Conservation (phyloP, 2,329 filamentous ascomycete species). For the Penicillium sp. region DNA sequence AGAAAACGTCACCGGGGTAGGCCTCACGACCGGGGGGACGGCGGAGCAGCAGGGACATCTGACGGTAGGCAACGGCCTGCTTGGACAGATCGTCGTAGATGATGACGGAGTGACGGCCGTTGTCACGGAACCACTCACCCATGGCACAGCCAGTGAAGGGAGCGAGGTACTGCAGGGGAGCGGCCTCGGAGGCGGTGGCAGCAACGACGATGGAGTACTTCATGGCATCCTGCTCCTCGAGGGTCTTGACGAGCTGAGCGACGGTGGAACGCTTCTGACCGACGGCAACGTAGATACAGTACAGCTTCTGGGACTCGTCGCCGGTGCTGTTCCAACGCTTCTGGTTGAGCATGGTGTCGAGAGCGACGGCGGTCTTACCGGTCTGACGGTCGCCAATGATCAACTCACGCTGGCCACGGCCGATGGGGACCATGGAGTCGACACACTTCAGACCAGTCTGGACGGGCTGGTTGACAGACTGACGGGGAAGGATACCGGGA, state of each 20-base stretch:
- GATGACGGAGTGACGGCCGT: conserved; percentile 84
- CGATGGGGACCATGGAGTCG: conserved; percentile 99
- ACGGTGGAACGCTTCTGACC: conserved; percentile 99
- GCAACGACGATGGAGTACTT: conserved; percentile 95
- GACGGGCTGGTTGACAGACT: conserved; percentile 96
- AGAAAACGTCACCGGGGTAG: conserved; percentile 99
- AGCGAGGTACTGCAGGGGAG: conserved; percentile 89
- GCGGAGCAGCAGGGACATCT: conserved; percentile 98
- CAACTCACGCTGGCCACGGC: conserved; percentile 99
- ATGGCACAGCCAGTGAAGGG: conserved; percentile 79
- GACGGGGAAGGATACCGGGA: conserved; percentile 94
- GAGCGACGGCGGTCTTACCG: conserved; percentile 97
- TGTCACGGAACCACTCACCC: conserved; percentile 77
- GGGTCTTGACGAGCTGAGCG: conserved; percentile 98
- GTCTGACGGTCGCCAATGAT: conserved; percentile 99
- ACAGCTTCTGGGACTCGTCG: conserved; percentile 98
- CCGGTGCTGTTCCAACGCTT: conserved; percentile 88
- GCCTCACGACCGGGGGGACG: conserved; percentile 98
- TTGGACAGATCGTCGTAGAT: conserved; percentile 96
- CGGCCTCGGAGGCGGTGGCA: conserved; percentile 95
- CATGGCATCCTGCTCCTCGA: conserved; percentile 99
- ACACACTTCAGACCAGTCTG: conserved; percentile 99
- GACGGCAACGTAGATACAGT: conserved; percentile 98
- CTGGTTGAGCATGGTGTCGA: conserved; percentile 99
- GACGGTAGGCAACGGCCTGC: conserved; percentile 97